These are phyloP conservation scores for Fusarium cyanostomum DNA, from an alignment of 2,329 filamentous ascomycete genomes.

Conservation along the genomic window DNA sequence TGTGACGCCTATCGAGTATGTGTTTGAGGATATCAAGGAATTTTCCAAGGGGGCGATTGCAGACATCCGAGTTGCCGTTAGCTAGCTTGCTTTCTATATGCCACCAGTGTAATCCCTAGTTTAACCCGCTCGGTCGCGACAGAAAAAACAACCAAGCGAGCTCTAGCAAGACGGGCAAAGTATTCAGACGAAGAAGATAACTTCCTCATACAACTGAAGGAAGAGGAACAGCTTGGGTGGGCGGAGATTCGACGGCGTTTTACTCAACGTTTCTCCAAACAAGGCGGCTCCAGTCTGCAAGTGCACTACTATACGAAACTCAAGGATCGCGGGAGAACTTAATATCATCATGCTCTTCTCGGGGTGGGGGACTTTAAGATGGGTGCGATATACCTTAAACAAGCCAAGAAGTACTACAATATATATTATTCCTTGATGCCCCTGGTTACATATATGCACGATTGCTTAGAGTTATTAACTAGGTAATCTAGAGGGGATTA, in stretches of 20 bases:
- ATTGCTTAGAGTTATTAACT: background rate
- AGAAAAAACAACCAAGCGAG: background rate
- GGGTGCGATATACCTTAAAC: background rate
- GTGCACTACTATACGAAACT: conserved; percentile 12
- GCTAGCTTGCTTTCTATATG: no score
- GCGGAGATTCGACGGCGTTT: background rate
- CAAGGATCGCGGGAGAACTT: conserved; percentile 1
- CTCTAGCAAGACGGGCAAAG: background rate
- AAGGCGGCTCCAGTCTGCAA: conserved; percentile 3
- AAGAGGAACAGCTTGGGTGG: no score
- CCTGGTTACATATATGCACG: no score
- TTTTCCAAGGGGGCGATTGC: background rate
- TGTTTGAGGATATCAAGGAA: background rate
- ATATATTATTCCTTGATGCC: background rate
- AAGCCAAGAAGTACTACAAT: background rate
- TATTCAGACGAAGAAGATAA: conserved; percentile 1
- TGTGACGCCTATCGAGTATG: background rate
- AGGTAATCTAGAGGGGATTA: conserved; percentile 2
- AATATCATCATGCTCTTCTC: conserved; percentile 2
- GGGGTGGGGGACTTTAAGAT: background rate
- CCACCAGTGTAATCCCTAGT: no score
- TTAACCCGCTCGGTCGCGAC: conserved; percentile 1
- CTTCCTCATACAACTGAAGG: no score
- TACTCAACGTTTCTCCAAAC: background rate
- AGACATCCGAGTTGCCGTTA: background rate